Evolutionary conservation across 768 basidiomycete species (phyloP), one percentile per base, ranked within the genome.

Genomic region (Auricularia cornea): DNA sequence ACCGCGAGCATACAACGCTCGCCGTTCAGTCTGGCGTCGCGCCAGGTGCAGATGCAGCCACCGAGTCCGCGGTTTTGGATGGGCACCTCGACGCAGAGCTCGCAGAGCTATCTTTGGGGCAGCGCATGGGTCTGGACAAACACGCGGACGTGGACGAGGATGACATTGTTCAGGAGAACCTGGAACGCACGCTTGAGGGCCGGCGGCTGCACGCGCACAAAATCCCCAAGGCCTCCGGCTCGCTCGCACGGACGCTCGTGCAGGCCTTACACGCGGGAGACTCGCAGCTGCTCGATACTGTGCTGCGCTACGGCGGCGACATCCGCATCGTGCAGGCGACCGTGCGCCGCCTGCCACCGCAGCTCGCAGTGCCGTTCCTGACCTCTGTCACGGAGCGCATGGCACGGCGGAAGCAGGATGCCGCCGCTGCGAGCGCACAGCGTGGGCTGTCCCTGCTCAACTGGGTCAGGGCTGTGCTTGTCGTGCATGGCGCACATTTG

Each of bases 231-330:
- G 91, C 94, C 40, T 86, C 92, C 1, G 86, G 88, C 66, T 95
- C 96, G 0, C 82, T 98, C 64, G 92, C 96, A 30, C 88, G 94
- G 62, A 95, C 96, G 30, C 81, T 99, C 59, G 91, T 96, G 63
- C 97, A 99, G 76, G 96, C 97, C 0, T 77, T 99, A 30, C 97
- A 99, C 73, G 98, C 97, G 1, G 88, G 90, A 23, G 97, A 99
- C 78, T 83, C 90, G 2, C 84, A 85, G 11, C 78, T 98, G 40
- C 77, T 98, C 64, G 92, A 97, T 71, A 88, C 88, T 96, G 94
- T 75, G 76, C 96, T 32, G 78, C 84, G 1, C 91, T 74, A 89
- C 92, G 20, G 88, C 95, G 69, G 78, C 82, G n/a, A 73, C 78
- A 2, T 78, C 18, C 23, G 54, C 16, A 31, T 99, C 57, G 89